phyloP scores from a whole-genome alignment of 2,329 filamentous ascomycete genomes.

The Colletotrichum cereale region DNA sequence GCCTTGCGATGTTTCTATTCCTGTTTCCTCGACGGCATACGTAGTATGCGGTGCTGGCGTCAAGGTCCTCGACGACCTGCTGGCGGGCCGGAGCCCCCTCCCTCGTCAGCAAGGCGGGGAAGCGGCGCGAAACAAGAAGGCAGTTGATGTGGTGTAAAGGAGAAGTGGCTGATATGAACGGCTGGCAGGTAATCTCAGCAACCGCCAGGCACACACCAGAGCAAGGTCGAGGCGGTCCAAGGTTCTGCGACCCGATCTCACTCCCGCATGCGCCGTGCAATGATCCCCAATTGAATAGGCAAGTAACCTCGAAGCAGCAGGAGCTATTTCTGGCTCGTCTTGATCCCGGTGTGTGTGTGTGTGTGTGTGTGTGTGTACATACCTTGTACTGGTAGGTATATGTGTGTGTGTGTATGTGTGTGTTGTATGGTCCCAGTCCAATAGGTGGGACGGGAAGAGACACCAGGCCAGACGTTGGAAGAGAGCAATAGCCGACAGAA shows the following conservation, averaged over 20 bases:
- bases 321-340: constrained; percentile 38
- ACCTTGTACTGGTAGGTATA: neutral
- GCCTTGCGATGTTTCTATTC: constrained; percentile 40
- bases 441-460: constrained; percentile 36
- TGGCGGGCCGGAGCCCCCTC: constrained; percentile 30
- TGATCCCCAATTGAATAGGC: constrained; percentile 31
- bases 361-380: neutral
- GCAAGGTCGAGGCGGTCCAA: constrained; percentile 28
- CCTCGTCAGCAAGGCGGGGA: constrained; percentile 19
- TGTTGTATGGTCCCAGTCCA: constrained; percentile 12
- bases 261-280: constrained; percentile 39
- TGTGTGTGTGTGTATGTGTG: neutral
- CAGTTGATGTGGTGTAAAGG: constrained; percentile 2
- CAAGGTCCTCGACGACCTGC: constrained; percentile 25
- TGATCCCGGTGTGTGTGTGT: constrained; percentile 8
- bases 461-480: constrained; percentile 28
- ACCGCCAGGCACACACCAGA: constrained; percentile 27
- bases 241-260: constrained; percentile 40
- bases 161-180: constrained; percentile 25
- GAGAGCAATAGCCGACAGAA: constrained; percentile 1
- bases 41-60: constrained; percentile 21
- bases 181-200: constrained; percentile 38
- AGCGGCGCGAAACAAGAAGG: neutral
- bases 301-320: constrained; percentile 21
- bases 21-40: constrained; percentile 26